Evolutionary conservation across 2,329 filamentous ascomycete genomes (phyloP).

Genomic region (Sarocladium kiliense): DNA sequence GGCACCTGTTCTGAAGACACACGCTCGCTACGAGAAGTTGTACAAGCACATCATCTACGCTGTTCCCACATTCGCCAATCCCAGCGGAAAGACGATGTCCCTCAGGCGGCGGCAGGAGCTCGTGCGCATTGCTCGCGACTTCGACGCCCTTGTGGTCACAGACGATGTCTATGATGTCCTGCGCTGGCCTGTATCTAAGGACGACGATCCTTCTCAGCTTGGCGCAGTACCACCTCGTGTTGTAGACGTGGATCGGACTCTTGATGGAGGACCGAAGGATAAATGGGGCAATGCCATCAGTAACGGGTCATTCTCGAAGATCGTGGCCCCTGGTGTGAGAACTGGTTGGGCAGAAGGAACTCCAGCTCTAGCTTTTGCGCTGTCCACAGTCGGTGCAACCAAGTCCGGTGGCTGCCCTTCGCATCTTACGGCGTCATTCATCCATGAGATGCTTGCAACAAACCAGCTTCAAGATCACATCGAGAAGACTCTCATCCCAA

Average conservation of each 20-base stretch:
- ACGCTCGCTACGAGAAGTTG: conserved; percentile 43
- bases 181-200: conserved; percentile 42
- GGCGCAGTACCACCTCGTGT: conserved; percentile 43
- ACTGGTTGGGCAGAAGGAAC: conserved; percentile 78
- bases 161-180: conserved; percentile 73
- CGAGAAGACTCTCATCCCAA: conserved; percentile 14
- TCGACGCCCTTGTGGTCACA: conserved; percentile 59
- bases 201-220: background rate
- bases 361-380: conserved; percentile 27
- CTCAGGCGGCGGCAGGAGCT: conserved; percentile 49
- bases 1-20: background rate
- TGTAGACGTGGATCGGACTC: conserved; percentile 31
- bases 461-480: conserved; percentile 17
- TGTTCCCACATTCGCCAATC: conserved; percentile 54
- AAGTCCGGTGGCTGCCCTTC: conserved; percentile 11
- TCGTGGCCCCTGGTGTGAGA: conserved; percentile 67
- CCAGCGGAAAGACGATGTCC: conserved; percentile 41
- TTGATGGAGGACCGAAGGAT: conserved; percentile 46
- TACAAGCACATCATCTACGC: conserved; percentile 65
- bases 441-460: conserved; percentile 16
- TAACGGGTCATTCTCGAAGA: conserved; percentile 83
- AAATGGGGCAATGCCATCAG: conserved; percentile 49
- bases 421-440: conserved; percentile 11
- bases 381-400: conserved; percentile 5
- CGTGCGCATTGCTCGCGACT: conserved; percentile 55